phyloP scores from a whole-genome alignment of 345 rosid species.

The Corymbia maculata region DNA sequence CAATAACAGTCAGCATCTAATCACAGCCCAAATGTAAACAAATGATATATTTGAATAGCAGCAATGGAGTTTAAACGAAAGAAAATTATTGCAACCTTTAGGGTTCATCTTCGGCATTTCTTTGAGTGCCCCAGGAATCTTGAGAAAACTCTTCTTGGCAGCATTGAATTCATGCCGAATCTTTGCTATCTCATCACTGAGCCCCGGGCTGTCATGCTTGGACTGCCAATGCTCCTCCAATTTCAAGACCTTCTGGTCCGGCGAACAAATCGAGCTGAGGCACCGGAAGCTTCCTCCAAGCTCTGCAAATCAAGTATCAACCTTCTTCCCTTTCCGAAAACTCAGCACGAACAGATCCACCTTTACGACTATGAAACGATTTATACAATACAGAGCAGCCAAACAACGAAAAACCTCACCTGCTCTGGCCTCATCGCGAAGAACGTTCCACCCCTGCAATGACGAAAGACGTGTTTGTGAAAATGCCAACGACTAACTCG shows the following conservation, averaged over 20 bases:
- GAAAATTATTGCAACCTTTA: constrained; percentile 33
- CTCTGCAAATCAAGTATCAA: constrained; percentile 9
- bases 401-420: neutral
- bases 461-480: neutral
- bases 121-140: constrained; percentile 55
- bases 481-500: neutral
- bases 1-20: neutral
- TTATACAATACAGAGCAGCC: neutral
- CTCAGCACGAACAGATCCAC: neutral
- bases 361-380: neutral
- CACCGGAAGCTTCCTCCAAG: constrained; percentile 19
- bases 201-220: constrained; percentile 3
- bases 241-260: constrained; percentile 19
- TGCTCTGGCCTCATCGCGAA: neutral
- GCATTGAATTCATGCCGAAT: constrained; percentile 53
- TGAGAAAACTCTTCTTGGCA: constrained; percentile 64
- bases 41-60: neutral
- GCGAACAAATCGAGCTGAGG: constrained; percentile 7
- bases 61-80: neutral
- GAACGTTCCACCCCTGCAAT: neutral
- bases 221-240: constrained; percentile 15
- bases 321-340: neutral
- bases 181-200: constrained; percentile 34
- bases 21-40: neutral
- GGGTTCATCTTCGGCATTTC: constrained; percentile 84